Conservation (phyloP, 2,329 filamentous ascomycete species). For the Monosporascus ibericus region DNA sequence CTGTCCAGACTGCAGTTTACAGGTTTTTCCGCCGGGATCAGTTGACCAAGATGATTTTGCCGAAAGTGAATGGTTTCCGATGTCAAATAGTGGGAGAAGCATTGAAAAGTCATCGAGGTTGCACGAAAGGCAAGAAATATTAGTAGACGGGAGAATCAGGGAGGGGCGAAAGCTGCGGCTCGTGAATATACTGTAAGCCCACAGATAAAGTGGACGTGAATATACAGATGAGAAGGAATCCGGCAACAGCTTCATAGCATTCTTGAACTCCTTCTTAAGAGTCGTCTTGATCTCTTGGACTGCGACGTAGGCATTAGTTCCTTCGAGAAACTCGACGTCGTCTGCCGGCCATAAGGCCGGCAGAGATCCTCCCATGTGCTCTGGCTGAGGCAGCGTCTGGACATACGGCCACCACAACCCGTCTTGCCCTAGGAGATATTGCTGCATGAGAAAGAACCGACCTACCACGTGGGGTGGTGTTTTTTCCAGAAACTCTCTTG, state of each 20-base stretch:
- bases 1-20: constrained; percentile 36
- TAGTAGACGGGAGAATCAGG: constrained; percentile 41
- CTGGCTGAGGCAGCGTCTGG: constrained; percentile 56
- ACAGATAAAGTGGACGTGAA: constrained; percentile 49
- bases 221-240: constrained; percentile 29
- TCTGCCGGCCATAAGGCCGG: constrained; percentile 59
- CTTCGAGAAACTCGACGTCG: constrained; percentile 47
- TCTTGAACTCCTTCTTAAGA: constrained; percentile 39
- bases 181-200: constrained; percentile 60
- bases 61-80: constrained; percentile 63
- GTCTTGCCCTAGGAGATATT: constrained; percentile 50
- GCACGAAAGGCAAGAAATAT: constrained; percentile 28
- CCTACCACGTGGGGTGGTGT: constrained; percentile 54
- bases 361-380: constrained; percentile 44
- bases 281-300: constrained; percentile 36
- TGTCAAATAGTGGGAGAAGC: constrained; percentile 64
- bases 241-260: constrained; percentile 34
- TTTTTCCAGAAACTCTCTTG: constrained; percentile 40
- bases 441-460: constrained; percentile 63
- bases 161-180: constrained; percentile 60
- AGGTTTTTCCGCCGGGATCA: constrained; percentile 30
- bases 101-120: constrained; percentile 58
- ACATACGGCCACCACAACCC: constrained; percentile 69
- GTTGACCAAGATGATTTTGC: constrained; percentile 51
- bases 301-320: constrained; percentile 25